phyloP scores from a whole-genome alignment of 306 rosid species.

The Fagus crenata region DNA sequence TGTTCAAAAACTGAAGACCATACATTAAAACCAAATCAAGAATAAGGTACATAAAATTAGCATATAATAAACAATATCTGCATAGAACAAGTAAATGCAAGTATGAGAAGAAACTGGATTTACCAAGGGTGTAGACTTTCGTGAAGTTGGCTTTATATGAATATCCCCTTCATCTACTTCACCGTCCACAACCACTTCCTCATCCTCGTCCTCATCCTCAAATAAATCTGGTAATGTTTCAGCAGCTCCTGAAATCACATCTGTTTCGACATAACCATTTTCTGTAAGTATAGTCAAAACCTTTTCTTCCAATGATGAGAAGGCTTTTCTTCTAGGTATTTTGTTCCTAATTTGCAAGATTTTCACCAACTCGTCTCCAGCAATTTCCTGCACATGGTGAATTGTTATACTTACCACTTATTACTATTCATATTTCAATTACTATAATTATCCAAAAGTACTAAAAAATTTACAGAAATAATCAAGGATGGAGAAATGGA shows the following conservation, averaged over 20 bases:
- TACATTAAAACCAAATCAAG: neutral
- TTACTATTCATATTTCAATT: slow-evolving; percentile 24
- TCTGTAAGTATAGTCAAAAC: slow-evolving; percentile 82
- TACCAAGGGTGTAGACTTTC: slow-evolving; percentile 67
- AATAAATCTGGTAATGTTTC: slow-evolving; percentile 64
- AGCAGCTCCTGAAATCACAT: slow-evolving; percentile 37
- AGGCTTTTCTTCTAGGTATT: slow-evolving; percentile 92
- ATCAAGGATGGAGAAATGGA: neutral
- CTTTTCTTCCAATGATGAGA: slow-evolving; percentile 71
- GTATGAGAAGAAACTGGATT: slow-evolving; percentile 14
- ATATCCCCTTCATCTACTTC: slow-evolving; percentile 98
- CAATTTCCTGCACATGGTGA: slow-evolving; percentile 66
- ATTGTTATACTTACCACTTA: slow-evolving; percentile 4
- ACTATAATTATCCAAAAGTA: slow-evolving; percentile 12
- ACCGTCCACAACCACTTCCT: slow-evolving; percentile 93
- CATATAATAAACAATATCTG: neutral
- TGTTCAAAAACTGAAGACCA: neutral
- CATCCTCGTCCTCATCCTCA: slow-evolving; percentile 94
- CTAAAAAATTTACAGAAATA: neutral
- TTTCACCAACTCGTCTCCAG: slow-evolving; percentile 67
- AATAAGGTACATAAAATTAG: neutral
- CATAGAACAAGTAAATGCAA: neutral
- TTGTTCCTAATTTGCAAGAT: slow-evolving; percentile 75
- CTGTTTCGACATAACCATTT: slow-evolving; percentile 68
- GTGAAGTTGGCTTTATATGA: slow-evolving; percentile 81